These are phyloP conservation scores for Posidonia oceanica DNA, from an alignment of 116 monocot species.

Conservation along the genomic window DNA sequence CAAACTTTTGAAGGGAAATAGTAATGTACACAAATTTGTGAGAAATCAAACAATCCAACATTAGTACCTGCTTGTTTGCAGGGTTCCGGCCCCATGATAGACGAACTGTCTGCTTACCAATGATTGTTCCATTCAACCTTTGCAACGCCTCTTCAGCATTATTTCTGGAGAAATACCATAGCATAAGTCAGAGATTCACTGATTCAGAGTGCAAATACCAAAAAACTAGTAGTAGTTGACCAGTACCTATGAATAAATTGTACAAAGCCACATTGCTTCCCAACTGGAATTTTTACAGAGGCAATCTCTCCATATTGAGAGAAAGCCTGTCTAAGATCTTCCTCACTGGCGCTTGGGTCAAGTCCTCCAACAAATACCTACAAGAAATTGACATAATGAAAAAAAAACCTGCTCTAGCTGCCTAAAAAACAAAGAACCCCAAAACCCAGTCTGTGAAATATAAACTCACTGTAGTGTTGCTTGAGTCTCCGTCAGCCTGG, in stretches of 20 bases:
- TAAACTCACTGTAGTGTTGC: conserved; percentile 55
- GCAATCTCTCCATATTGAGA: conserved; percentile 86
- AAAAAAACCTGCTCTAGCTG: not conserved
- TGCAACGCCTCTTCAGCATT: conserved; percentile 68
- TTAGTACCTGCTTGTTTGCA: conserved; percentile 54
- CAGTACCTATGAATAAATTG: conserved; percentile 63
- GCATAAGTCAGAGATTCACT: not conserved
- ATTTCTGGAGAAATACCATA: conserved; percentile 18
- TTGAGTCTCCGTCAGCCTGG: conserved; percentile 36
- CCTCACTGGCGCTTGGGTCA: conserved; percentile 63
- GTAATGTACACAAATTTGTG: too few species aligned
- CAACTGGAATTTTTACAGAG: conserved; percentile 92
- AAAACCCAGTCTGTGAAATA: not conserved
- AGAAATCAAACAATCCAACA: not conserved
- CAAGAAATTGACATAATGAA: not conserved
- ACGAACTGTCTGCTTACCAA: conserved; percentile 65
- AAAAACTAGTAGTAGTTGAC: not conserved
- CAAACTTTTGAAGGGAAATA: too few species aligned
- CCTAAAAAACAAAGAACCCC: too few species aligned
- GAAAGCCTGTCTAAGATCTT: conserved; percentile 68
- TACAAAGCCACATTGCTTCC: conserved; percentile 97
- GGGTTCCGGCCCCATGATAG: conserved; percentile 80
- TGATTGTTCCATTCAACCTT: conserved; percentile 42
- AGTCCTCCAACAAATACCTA: conserved; percentile 95
- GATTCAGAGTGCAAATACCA: not conserved